A percentile compares a stretch with the other conserved stretches of the same genome.
Evolutionary conservation across 2,329 filamentous ascomycete species (phyloP).

Genomic region (Penicillium sp.): DNA sequence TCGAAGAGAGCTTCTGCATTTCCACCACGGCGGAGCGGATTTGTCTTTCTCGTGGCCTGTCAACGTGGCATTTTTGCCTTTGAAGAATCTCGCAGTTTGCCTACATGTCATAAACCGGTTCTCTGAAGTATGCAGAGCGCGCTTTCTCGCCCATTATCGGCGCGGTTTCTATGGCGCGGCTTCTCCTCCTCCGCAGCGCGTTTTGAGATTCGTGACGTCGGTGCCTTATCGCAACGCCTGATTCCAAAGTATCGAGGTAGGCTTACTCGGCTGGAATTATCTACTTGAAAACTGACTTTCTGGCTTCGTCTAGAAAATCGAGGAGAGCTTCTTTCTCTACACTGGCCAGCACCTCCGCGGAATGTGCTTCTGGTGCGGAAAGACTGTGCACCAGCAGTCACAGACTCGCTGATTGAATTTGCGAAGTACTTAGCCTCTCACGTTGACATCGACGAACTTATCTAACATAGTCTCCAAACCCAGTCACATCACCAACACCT

Average conservation of each 20-base stretch:
- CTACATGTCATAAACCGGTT: not conserved
- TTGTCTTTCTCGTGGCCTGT: not conserved
- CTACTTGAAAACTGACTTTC: conserved; percentile 12
- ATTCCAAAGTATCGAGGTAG: conserved; percentile 64
- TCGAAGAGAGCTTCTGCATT: not conserved
- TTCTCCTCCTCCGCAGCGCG: conserved; percentile 46
- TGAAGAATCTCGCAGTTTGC: not conserved
- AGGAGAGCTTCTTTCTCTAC: conserved; percentile 64
- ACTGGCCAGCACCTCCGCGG: conserved; percentile 68
- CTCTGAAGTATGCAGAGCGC: conserved; percentile 22
- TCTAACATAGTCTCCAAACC: conserved; percentile 45
- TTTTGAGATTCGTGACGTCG: conserved; percentile 48
- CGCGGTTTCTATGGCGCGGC: conserved; percentile 29
- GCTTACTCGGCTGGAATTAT: no score
- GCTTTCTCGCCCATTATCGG: conserved; percentile 15
- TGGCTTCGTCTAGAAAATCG: conserved; percentile 50
- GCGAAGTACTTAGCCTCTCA: conserved; percentile 42
- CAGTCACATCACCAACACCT: conserved; percentile 75
- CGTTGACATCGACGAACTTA: conserved; percentile 3
- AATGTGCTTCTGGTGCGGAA: conserved; percentile 72
- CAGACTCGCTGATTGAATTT: conserved; percentile 60
- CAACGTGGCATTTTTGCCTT: not conserved
- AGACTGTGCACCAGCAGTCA: conserved; percentile 58
- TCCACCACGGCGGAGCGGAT: not conserved
- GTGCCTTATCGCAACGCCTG: conserved; percentile 52